Conservation (phyloP, 2,329 filamentous ascomycete species). For the Lasiodiplodia theobromae region DNA sequence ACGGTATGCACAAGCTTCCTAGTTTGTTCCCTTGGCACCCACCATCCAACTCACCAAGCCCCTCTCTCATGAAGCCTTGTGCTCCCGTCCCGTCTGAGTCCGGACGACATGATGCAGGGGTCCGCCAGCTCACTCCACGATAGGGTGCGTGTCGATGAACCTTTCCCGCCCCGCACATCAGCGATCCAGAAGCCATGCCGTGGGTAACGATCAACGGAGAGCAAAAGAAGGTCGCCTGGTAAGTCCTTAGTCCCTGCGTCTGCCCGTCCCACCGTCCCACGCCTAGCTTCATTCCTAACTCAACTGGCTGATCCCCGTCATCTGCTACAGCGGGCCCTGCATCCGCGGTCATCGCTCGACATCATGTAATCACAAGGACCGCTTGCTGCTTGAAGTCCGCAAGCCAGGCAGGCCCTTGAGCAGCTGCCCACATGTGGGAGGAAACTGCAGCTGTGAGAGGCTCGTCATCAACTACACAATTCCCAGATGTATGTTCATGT, state of each 20-base stretch:
- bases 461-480: slow-evolving; percentile 61
- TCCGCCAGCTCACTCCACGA: slow-evolving; percentile 19
- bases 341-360: slow-evolving; percentile 79
- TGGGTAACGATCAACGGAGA: slow-evolving; percentile 67
- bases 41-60: slow-evolving; percentile 6
- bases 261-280: slow-evolving; percentile 4
- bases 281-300: slow-evolving; percentile 28
- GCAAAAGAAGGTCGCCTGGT: slow-evolving; percentile 81
- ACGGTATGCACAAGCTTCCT: slow-evolving; percentile 24
- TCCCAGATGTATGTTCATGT: slow-evolving; percentile 42
- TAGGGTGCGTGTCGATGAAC: slow-evolving; percentile 15
- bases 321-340: slow-evolving; percentile 67
- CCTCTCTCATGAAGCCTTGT: slow-evolving; percentile 6
- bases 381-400: slow-evolving; percentile 73
- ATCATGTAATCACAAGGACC: slow-evolving; percentile 74
- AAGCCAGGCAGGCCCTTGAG: slow-evolving; percentile 76
- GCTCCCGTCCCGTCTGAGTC: slow-evolving; percentile 3
- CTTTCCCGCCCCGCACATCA: slow-evolving; percentile 3
- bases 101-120: slow-evolving; percentile 23
- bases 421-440: slow-evolving; percentile 70
- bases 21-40: slow-evolving; percentile 15
- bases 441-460: slow-evolving; percentile 67
- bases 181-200: slow-evolving; percentile 39
- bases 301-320: slow-evolving; percentile 8
- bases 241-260: slow-evolving; percentile 44